These are phyloP conservation scores for Coriolopsis trogii DNA, from an alignment of 1,284 basidiomycete genomes.

Conservation along the genomic window DNA sequence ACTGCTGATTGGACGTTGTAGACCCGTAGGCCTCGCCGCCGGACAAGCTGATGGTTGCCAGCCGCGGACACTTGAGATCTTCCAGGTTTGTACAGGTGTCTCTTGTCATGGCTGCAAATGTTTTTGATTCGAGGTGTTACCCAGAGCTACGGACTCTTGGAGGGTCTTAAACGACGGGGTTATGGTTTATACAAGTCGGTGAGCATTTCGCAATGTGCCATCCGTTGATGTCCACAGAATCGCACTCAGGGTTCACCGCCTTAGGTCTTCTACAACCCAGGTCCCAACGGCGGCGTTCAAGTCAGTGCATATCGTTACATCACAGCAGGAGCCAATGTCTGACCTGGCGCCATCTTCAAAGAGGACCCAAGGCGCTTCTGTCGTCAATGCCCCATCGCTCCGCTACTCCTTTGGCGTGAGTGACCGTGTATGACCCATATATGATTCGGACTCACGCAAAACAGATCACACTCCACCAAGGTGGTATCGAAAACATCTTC, in stretches of 20 bases:
- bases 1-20: no score
- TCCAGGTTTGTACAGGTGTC: slow-evolving; percentile 51
- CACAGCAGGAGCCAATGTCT: no score
- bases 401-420: no score
- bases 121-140: no score
- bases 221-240: no score
- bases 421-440: not conserved
- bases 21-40: slow-evolving; percentile 60
- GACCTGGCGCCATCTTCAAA: no score
- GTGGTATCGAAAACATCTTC: slow-evolving; percentile 72
- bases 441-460: not conserved
- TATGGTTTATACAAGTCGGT: slow-evolving; percentile 71
- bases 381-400: no score
- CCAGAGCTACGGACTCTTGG: slow-evolving; percentile 75
- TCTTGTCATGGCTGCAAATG: not conserved
- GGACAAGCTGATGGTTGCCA: slow-evolving; percentile 85
- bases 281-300: no score
- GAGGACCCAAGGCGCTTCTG: no score
- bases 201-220: slow-evolving; percentile 31
- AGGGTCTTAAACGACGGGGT: slow-evolving; percentile 62
- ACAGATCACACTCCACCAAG: slow-evolving; percentile 75
- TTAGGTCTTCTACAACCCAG: no score
- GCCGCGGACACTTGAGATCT: slow-evolving; percentile 75
- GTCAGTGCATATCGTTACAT: no score
- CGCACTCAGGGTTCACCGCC: no score